These are phyloP conservation scores for Boletus smithii DNA, from an alignment of 1,284 basidiomycete genomes.

Conservation along the genomic window DNA sequence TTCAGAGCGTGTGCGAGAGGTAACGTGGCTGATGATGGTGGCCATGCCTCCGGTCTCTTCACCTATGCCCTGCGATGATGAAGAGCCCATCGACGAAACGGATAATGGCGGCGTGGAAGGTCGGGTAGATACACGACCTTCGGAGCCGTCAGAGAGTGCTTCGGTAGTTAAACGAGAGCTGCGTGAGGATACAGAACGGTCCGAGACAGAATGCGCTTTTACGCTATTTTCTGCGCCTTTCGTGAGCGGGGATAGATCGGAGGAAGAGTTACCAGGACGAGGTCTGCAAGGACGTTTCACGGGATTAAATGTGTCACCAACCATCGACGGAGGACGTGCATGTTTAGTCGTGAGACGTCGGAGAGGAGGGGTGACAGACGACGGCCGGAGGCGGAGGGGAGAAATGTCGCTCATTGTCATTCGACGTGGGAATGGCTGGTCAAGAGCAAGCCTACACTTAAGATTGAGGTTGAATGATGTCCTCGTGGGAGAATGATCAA, in stretches of 20 bases:
- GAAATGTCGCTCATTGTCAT: conserved; percentile 37
- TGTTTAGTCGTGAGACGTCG: conserved; percentile 28
- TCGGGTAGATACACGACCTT: conserved; percentile 24
- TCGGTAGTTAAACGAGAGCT: conserved; percentile 26
- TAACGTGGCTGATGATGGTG: conserved; percentile 32
- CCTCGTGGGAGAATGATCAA: conserved; percentile 35
- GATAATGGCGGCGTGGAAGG: conserved; percentile 31
- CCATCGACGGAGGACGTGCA: conserved; percentile 31
- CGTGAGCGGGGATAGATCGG: conserved; percentile 16
- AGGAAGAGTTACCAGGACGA: conserved; percentile 16
- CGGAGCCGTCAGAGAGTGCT: conserved; percentile 21
- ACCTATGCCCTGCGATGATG: conserved; percentile 20
- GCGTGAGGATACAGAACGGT: conserved; percentile 19
- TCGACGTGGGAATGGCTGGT: conserved; percentile 34
- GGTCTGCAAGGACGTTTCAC: conserved; percentile 30
- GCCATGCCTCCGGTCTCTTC: conserved; percentile 24
- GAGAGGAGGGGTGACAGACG: conserved; percentile 26
- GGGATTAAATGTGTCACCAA: conserved; percentile 27
- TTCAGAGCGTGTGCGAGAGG: conserved; percentile 29
- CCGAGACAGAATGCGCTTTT: conserved; percentile 16
- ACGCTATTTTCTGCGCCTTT: conserved; percentile 18
- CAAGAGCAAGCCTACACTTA: conserved; percentile 29
- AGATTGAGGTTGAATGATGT: conserved; percentile 33
- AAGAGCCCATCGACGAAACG: conserved; percentile 26
- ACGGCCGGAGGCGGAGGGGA: conserved; percentile 36